Evolutionary conservation across 2,329 filamentous ascomycete genomes (phyloP), one percentile per base, ranked within the genome.

Genomic region (Raffaelea ambrosiae): DNA sequence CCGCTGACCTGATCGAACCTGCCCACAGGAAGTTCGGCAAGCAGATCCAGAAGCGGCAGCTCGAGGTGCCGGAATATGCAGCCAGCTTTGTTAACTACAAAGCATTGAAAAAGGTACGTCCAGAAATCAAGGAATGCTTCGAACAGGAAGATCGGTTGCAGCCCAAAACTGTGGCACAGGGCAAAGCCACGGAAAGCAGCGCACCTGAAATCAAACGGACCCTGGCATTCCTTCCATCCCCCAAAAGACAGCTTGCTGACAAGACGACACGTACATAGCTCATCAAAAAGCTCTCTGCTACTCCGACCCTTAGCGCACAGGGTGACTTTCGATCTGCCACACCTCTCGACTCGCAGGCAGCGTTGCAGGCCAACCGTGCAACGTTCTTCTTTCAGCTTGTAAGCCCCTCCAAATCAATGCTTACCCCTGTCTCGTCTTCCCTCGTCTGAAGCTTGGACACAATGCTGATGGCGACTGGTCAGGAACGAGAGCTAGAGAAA

Each of bases 21-120:
- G n/a, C 4, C 22, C 2, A 35, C 61, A 98, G 91, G 93, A 98
- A 98, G 80, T 98, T 98, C 74, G 93, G 93, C 68, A 98, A 98
- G 76, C 88, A 96, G 66, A 95, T 98, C 58, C 93, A 97, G 74
- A 95, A 95, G 75, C 85, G 90, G 65, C 93, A 98, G 77, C 87
- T 98, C 61, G 93, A 98, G 67, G 90, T 98, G 51, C 93, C 93
- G 51, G 93, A 98, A 78, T 98, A 98, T 84, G 91, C 93, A 53
- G 89, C 91, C 55, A 96, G 90, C 69, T 98, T 98, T 65, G 90
- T 97, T 59, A 96, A 98, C 70, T 98, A 98, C 75, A 98, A 98
- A 72, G 90, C 89, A 51, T 76, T 98, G 58, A 98, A 98, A 70
- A 97, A 97, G 88, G 93, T 53, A 23, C 20, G 51, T 40, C n/a